Evolutionary conservation across 139 green algal genomes (phyloP).

Genomic region (Asterochloris sp.): DNA sequence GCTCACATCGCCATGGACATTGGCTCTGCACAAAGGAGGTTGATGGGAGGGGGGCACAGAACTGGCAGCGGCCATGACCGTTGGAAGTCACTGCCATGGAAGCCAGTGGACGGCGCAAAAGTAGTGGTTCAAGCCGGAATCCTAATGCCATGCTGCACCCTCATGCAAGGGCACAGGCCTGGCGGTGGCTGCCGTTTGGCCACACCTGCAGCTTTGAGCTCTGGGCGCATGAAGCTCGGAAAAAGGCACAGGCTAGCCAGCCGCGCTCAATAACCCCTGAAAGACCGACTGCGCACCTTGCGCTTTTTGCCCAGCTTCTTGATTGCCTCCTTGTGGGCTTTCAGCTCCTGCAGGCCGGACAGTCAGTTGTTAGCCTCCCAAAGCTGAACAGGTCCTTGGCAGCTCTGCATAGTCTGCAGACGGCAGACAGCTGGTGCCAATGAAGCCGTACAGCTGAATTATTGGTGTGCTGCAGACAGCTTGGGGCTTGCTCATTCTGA

Average conservation of each 20-base stretch:
- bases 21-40: not conserved
- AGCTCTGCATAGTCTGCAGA: too few relatives aligned
- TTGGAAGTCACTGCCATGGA: not conserved
- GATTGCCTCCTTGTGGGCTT: slow-evolving; percentile 65
- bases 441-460: not conserved
- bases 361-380: too few relatives aligned
- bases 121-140: not conserved
- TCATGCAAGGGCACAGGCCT: not conserved
- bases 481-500: slow-evolving; percentile 12
- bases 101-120: not conserved
- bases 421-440: not conserved
- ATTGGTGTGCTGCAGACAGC: not conserved
- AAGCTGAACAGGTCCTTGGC: too few relatives aligned
- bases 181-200: not conserved
- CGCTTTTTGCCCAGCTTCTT: slow-evolving; percentile 74
- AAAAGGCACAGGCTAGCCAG: not conserved
- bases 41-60: not conserved
- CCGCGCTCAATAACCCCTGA: not conserved
- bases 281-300: slow-evolving; percentile 41
- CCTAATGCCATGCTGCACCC: not conserved
- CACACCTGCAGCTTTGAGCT: not conserved
- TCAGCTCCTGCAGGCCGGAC: slow-evolving; percentile 53
- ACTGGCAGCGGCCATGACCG: not conserved
- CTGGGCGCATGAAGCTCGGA: not conserved
- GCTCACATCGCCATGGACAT: too few relatives aligned